Evolutionary conservation across 805 yeast species (phyloP), one percentile per base, ranked within the genome.

Genomic region (Jamesozyma lodderae): DNA sequence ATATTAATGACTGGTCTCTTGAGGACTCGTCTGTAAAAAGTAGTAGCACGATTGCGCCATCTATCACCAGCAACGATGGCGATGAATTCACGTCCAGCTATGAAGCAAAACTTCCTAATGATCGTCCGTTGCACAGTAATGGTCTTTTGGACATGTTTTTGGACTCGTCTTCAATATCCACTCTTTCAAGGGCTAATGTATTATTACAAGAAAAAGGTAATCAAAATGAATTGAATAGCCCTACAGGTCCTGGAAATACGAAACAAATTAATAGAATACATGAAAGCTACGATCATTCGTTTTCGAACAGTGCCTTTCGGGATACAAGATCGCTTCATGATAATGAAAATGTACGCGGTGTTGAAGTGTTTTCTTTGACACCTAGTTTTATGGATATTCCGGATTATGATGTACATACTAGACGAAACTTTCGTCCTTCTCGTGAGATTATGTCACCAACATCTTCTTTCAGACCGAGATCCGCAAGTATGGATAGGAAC

Each of bases 101-200:
- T 19, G n/a, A 11, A 3, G 18, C 36, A 8, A 33, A 14, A 4
- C 4, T n/a, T 7, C 18, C 25, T 13, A 10, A 14, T 2, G 34
- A 39, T 16, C 26, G 34, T 10, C 31, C 23, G 13, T 7, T 8
- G 6, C 37, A 29, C 6, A 16, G 62, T 5, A 60, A 54, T 40
- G 73, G 73, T 1, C 50, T 67, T 15, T 42, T 68, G 32, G 73
- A 69, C 43, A 52, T 65, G 40, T 64, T 68, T 33, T 43, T 61
- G 14, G 58, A 58, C 36, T 46, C 59, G 1, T 47, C 60, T 5
- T 44, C 54, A 6, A 44, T 48, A 11, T 46, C 53, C 9, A 44
- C 51, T 4, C 36, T 49, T 30, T 46, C 55, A 13, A 48, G 43
- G 31, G 47, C 51, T 14, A 39, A 44, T 24, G 31, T 37, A 35